Conservation (phyloP, 1,139 yeast genomes). For the Suzukiozyma palmioleophila region DNA sequence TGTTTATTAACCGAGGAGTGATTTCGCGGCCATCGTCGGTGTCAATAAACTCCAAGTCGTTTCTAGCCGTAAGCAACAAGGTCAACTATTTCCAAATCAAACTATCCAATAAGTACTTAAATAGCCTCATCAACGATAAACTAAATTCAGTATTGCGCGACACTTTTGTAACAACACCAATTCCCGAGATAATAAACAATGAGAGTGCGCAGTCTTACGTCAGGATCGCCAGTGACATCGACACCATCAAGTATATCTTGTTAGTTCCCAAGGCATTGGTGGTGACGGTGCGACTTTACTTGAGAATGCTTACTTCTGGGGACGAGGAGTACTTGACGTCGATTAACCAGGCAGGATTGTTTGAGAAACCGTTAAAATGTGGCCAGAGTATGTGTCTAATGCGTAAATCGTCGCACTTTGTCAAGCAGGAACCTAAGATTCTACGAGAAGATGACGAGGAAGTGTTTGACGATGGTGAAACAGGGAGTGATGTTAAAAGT, state of each 20-base stretch:
- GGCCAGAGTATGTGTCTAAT: conserved; percentile 4
- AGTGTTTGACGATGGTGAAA: neutral
- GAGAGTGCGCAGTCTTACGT: conserved; percentile 1
- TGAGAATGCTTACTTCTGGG: neutral
- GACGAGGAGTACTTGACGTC: conserved; percentile 1
- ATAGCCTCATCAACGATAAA: conserved; percentile 8
- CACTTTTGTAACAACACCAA: conserved; percentile 5
- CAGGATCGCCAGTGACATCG: conserved; percentile 1
- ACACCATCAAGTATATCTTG: conserved; percentile 1
- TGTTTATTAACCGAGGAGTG: conserved; percentile 13
- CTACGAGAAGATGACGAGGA: conserved; percentile 9
- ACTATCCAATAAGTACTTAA: conserved; percentile 13
- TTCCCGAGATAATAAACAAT: conserved; percentile 5
- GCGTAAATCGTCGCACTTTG: conserved; percentile 1
- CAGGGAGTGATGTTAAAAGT: conserved; percentile 4
- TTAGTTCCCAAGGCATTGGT: neutral
- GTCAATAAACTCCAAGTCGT: conserved; percentile 14
- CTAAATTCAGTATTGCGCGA: conserved; percentile 8
- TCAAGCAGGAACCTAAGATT: conserved; percentile 4
- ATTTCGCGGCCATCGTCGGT: conserved; percentile 9
- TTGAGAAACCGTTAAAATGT: conserved; percentile 4
- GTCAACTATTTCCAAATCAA: conserved; percentile 11
- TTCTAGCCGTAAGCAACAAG: conserved; percentile 11
- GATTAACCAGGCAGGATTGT: conserved; percentile 4
- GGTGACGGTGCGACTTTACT: neutral